Conservation (phyloP, 73 alveolate species). For the Halteria grandinella region DNA sequence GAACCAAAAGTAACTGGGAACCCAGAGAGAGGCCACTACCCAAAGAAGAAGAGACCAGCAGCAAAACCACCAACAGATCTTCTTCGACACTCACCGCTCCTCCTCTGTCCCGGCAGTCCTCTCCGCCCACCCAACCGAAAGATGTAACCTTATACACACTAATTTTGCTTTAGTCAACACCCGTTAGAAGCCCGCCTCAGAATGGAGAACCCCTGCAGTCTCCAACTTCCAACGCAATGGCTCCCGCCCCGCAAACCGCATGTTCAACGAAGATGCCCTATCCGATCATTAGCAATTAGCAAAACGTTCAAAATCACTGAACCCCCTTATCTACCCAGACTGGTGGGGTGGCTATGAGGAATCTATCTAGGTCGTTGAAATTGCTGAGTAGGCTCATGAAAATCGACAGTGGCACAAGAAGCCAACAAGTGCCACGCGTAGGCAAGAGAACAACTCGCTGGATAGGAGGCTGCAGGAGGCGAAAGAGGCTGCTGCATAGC, state of each 20-base stretch:
- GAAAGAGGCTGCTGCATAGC: constrained; percentile 45
- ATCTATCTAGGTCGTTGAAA: background rate
- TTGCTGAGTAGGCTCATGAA: background rate
- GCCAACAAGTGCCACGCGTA: background rate
- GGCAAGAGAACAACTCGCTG: constrained; percentile 6
- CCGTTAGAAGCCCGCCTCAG: background rate
- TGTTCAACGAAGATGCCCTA: constrained; percentile 1
- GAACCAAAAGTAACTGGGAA: too few relatives aligned
- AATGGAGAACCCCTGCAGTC: constrained; percentile 37
- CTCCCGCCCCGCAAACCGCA: background rate
- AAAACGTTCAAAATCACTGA: constrained; percentile 27
- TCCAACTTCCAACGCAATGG: constrained; percentile 34
- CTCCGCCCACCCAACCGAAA: too few relatives aligned
- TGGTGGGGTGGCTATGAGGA: constrained; percentile 52
- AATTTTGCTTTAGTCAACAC: too few relatives aligned
- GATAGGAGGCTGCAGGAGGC: constrained; percentile 44
- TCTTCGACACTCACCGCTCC: too few relatives aligned
- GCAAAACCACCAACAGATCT: too few relatives aligned
- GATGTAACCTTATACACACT: too few relatives aligned
- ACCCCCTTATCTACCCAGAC: constrained; percentile 41
- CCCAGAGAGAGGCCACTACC: too few relatives aligned
- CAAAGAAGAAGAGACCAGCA: too few relatives aligned
- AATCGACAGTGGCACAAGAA: background rate
- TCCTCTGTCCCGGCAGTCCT: too few relatives aligned
- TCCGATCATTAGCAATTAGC: background rate